Percentiles rank a stretch among this genome's conserved stretches.
Evolutionary conservation across 371 early-diverging fungal species (phyloP).

Genomic region (Lichtheimia ornata): DNA sequence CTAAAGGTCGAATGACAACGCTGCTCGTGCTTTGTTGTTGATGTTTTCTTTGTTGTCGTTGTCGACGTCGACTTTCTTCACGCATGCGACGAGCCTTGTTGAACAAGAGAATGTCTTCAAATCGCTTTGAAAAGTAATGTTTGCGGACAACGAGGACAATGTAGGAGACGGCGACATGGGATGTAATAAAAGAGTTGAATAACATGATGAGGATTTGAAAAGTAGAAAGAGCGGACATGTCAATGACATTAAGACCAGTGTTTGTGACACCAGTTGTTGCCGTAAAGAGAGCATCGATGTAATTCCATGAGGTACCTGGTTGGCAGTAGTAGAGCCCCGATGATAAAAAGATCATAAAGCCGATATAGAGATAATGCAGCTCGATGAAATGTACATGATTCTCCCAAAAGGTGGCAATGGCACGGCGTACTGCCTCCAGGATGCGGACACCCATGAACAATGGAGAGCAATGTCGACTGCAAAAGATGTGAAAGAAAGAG

Average conservation of each 20-base stretch:
- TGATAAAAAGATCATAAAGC: constrained; percentile 26
- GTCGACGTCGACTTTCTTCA: constrained; percentile 31
- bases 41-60: constrained; percentile 15
- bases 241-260: constrained; percentile 42
- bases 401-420: constrained; percentile 27
- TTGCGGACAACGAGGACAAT: constrained; percentile 36
- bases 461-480: not conserved
- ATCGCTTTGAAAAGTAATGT: constrained; percentile 50
- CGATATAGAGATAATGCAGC: constrained; percentile 46
- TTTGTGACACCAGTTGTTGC: constrained; percentile 39
- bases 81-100: constrained; percentile 34
- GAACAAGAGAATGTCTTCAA: constrained; percentile 42
- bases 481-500: constrained; percentile 6
- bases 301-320: constrained; percentile 34
- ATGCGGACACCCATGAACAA: constrained; percentile 6
- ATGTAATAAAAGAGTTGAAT: constrained; percentile 32
- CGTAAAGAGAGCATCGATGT: constrained; percentile 48
- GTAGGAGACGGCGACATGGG: constrained; percentile 37
- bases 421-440: constrained; percentile 4
- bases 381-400: constrained; percentile 42
- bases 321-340: constrained; percentile 40
- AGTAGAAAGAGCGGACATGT: constrained; percentile 28
- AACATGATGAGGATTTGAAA: constrained; percentile 38
- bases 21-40: constrained; percentile 4
- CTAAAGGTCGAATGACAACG: not conserved